A percentile compares a stretch with the other conserved stretches of the same genome.
These are phyloP conservation scores for Trypanosoma caninum DNA, from an alignment of 208 protist genomes.

Conservation along the genomic window DNA sequence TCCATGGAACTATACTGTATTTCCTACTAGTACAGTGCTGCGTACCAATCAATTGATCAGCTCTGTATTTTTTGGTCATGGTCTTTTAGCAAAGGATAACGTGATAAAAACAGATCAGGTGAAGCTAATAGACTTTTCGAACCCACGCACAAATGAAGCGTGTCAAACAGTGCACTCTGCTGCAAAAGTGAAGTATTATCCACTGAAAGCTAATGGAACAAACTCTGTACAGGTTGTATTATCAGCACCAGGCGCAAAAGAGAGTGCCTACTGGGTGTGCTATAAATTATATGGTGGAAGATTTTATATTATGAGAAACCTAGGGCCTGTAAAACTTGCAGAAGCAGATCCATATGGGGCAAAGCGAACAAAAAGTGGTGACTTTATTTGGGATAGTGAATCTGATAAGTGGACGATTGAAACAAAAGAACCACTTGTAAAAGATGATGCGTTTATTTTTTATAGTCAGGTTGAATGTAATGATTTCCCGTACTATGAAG, in stretches of 20 bases:
- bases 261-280: constrained; percentile 59
- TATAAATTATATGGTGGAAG: constrained; percentile 86
- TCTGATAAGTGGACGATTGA: constrained; percentile 63
- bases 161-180: constrained; percentile 27
- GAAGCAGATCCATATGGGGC: constrained; percentile 45
- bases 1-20: constrained; percentile 40
- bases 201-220: constrained; percentile 72
- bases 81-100: constrained; percentile 32
- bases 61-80: constrained; percentile 74
- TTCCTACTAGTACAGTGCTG: constrained; percentile 20
- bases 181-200: constrained; percentile 30
- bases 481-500: constrained; percentile 69
- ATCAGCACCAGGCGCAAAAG: neutral
- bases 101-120: constrained; percentile 39
- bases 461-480: constrained; percentile 69
- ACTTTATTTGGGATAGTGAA: constrained; percentile 47
- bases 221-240: constrained; percentile 52
- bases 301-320: constrained; percentile 64
- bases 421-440: constrained; percentile 13
- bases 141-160: constrained; percentile 14
- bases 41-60: constrained; percentile 49
- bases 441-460: constrained; percentile 51
- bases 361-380: constrained; percentile 27
- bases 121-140: constrained; percentile 49
- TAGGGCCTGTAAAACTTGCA: neutral